Base-by-base conservation (phyloP, 345 rosid species). In the Rhizophora apiculata region DNA sequence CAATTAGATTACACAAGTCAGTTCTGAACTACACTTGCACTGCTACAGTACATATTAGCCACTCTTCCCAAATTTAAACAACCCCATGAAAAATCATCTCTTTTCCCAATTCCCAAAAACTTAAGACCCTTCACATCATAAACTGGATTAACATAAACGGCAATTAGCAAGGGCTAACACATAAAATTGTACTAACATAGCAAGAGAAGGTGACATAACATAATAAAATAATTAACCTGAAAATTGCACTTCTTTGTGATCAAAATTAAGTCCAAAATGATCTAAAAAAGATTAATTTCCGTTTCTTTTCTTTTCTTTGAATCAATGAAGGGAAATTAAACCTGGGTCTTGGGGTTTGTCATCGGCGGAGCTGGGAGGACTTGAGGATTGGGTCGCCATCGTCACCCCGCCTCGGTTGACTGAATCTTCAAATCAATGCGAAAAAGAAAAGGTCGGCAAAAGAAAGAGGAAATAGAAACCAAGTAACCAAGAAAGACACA, bases 331-430 rank as follows among this genome's bases (percentile, higher is more conserved):
- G 63, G 27, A 67, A 63, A 30, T 6, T 46, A 26, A n/a, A 86
- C 83, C 84, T 77, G 76, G 65, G 60, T 37, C 58, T 52, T 74
- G 83, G 54, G 73, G 74, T 20, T 74, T 72, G 16, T 60, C 82
- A 21, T 69, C 71, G 56, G 71, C 16, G 58, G 76, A 56, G 65
- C 48, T 65, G 7, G 80, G 67, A 62, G 82, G 78, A 57, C 79
- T 5, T 26, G 88, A 62, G 26, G 87, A 61, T 65, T 74, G 62
- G 74, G 75, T 80, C 62, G 86, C 81, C 84, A 84, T 82, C 48
- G 16, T 56, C 11, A 52, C 64, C 59, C 24, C 11, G 15, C 27
- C 67, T 63, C 67, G 64, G 74, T 59, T 56, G 24, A 56, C 73
- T 49, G 21, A 55, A 64, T n/a, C 43, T n/a, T 21, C 34, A 53